Evolutionary conservation across 768 basidiomycete genomes (phyloP).

Genomic region (Pisolithus sp.): DNA sequence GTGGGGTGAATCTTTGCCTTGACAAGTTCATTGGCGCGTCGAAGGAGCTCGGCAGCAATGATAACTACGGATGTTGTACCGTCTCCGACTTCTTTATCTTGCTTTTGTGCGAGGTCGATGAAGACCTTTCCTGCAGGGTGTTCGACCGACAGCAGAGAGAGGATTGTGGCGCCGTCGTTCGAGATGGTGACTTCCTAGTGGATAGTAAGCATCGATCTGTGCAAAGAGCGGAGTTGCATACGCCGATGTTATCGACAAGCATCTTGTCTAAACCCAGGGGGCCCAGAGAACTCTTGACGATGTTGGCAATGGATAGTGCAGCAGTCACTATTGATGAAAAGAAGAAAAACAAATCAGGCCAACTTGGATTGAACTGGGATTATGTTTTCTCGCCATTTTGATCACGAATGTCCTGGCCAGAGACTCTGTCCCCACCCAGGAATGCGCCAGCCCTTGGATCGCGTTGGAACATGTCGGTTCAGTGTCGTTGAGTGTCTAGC

Average conservation of each 20-base stretch:
- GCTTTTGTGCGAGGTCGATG: constrained; percentile 97
- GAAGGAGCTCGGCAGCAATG: constrained; percentile 92
- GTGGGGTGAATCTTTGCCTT: constrained; percentile 98
- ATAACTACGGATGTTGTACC: constrained; percentile 99
- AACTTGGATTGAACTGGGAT: neutral
- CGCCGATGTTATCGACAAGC: constrained; percentile 97
- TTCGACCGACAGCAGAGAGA: constrained; percentile 87
- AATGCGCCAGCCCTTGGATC: constrained; percentile 90
- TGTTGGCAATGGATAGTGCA: constrained; percentile 93
- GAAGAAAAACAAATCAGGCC: constrained; percentile 4
- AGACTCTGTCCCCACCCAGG: constrained; percentile 87
- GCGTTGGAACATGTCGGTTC: constrained; percentile 69
- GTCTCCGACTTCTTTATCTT: constrained; percentile 99
- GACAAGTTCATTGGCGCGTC: constrained; percentile 95
- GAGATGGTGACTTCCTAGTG: constrained; percentile 96
- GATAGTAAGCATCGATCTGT: constrained; percentile 7
- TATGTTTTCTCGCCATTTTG: constrained; percentile 71
- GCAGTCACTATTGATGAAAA: constrained; percentile 64
- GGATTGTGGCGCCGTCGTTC: constrained; percentile 99
- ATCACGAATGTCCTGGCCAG: constrained; percentile 93
- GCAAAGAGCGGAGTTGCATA: constrained; percentile 34
- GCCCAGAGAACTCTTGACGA: constrained; percentile 93
- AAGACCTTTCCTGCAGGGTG: constrained; percentile 97
- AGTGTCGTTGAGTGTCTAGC: too few species aligned
- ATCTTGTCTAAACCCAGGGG: constrained; percentile 95